phyloP scores from a whole-genome alignment of 768 basidiomycete genomes.

The Tricholoma hemisulphureum region DNA sequence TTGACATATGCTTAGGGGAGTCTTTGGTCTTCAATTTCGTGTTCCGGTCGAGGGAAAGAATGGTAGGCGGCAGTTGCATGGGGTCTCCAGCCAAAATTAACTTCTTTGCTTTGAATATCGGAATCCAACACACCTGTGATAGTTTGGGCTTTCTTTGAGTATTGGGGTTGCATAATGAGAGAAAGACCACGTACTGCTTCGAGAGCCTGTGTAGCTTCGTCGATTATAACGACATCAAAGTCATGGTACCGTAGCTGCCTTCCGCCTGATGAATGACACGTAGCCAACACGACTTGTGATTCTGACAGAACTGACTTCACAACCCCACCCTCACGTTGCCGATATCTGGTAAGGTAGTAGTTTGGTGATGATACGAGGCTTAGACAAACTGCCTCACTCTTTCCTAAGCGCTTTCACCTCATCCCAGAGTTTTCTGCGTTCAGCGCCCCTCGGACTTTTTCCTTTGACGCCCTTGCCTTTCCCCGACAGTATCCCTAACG shows the following conservation, averaged over 20 bases:
- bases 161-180: slow-evolving; percentile 4
- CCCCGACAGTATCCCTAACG: slow-evolving; percentile 62
- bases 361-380: not conserved
- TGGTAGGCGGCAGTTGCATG: slow-evolving; percentile 92
- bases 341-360: slow-evolving; percentile 54
- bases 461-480: slow-evolving; percentile 75
- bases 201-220: slow-evolving; percentile 95
- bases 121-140: slow-evolving; percentile 86
- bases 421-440: slow-evolving; percentile 83
- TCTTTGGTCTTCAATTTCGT: slow-evolving; percentile 19
- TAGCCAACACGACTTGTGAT: slow-evolving; percentile 88
- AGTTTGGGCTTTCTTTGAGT: not conserved
- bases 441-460: slow-evolving; percentile 65
- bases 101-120: slow-evolving; percentile 89
- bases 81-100: slow-evolving; percentile 92
- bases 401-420: slow-evolving; percentile 84
- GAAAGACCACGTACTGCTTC: slow-evolving; percentile 66
- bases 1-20: not conserved
- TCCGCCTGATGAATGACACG: slow-evolving; percentile 92
- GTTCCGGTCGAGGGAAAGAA: slow-evolving; percentile 63
- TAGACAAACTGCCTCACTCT: slow-evolving; percentile 56
- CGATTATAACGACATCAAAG: slow-evolving; percentile 95
- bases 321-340: slow-evolving; percentile 83
- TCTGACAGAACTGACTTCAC: slow-evolving; percentile 76
- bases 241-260: slow-evolving; percentile 70